Percentiles rank a stretch among this genome's conserved stretches.
Evolutionary conservation across 208 protist genomes (phyloP).

Genomic region (Leishmania martiniquensis): DNA sequence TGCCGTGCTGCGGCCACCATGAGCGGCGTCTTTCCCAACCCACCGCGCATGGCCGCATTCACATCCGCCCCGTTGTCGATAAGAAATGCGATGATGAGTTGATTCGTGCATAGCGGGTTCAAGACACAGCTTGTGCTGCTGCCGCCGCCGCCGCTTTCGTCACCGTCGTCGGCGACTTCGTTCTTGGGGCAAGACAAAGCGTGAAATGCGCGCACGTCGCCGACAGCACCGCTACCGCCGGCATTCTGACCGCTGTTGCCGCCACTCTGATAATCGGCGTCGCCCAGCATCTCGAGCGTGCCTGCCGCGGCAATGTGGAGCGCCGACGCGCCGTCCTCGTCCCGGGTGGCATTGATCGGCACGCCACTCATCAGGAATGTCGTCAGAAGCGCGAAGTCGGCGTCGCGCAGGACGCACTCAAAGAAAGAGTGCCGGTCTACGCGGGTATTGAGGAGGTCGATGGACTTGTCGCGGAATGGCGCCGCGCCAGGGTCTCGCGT

Average conservation of each 20-base stretch:
- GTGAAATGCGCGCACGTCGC: neutral
- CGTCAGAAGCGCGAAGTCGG: conserved; percentile 42
- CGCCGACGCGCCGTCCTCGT: conserved; percentile 50
- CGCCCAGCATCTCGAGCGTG: conserved; percentile 13
- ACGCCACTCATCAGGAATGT: conserved; percentile 69
- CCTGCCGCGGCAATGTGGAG: conserved; percentile 68
- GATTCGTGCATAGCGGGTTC: conserved; percentile 41
- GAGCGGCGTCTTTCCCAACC: conserved; percentile 65
- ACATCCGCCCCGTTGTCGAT: conserved; percentile 78
- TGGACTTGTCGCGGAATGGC: neutral
- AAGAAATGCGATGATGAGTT: conserved; percentile 66
- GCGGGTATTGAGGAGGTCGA: conserved; percentile 22
- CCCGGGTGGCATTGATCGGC: conserved; percentile 41
- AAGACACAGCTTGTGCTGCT: conserved; percentile 9
- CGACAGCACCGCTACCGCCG: neutral
- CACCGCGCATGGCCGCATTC: conserved; percentile 39
- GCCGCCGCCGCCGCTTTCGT: neutral
- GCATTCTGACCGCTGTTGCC: neutral
- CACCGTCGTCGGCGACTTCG: neutral
- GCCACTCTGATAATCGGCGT: neutral
- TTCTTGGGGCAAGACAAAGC: neutral
- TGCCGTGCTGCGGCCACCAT: conserved; percentile 69
- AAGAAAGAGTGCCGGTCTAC: conserved; percentile 56
- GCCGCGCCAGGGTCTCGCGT: conserved; percentile 6
- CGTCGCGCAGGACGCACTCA: conserved; percentile 46